Evolutionary conservation across 2,329 filamentous ascomycete species (phyloP), one percentile per base, ranked within the genome.

Genomic region (Cercospora berteroae): DNA sequence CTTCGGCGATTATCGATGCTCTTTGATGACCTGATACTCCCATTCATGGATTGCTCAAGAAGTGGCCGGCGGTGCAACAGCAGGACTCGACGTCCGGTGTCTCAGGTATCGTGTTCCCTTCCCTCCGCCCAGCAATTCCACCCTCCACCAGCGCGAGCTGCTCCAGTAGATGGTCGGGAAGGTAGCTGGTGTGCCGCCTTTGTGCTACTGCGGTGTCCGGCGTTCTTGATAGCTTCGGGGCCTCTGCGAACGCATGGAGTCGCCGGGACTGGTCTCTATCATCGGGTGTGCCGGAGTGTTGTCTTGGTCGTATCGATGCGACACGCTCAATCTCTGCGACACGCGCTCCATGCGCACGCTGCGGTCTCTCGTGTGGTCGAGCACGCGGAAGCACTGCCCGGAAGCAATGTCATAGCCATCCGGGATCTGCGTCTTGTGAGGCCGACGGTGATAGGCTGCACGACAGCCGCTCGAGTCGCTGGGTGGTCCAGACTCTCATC

Each of bases 181-280:
- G 65, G 52, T 58, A 55, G 58, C 56, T 44, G 63, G 25, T 57
- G 61, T 67, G 63, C 60, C 66, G 63, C 50, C 31, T 23, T 60
- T 69, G 65, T 70, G 69, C 67, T 56, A 70, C 69, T 64, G 61
- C 59, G 56, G 55, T 64, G 57, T 55, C 66, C 65, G 63, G 55
- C 60, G 39, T 67, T 56, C 63, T 62, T 44, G 36, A 58, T 42
- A 57, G 55, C 55, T 58, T 66, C 55, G 58, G 63, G 25, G 20
- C 44, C 44, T 52, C 33, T 63, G 63, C 62, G 63, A 63, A 66
- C 65, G 18, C 65, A 67, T 67, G 52, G 63, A 63, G 65, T 58
- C 42, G 65, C 52, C 23, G 60, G 10, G 50, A 25, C 18, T 16
- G 60, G 52, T 60, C 60, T 18, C 44, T 42, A n/a, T 42, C 59